Base-by-base conservation (phyloP, 345 rosid genomes). In the Carallia brachiata region DNA sequence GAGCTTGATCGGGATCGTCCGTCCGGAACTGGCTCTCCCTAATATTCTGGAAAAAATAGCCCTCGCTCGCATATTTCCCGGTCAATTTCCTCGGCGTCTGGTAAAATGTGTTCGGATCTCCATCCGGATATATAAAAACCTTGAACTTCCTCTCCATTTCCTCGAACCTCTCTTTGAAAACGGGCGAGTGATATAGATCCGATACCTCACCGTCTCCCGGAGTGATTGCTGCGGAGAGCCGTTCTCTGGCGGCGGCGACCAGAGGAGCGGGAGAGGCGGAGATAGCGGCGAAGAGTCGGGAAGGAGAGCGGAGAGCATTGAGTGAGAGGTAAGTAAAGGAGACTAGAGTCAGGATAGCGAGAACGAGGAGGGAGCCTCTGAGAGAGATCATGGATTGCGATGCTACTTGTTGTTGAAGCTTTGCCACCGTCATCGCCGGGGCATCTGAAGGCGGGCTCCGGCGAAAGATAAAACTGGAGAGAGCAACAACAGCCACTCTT, bases 31-130 rank as follows among this genome's bases (percentile, higher is more conserved):
- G 76, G 68, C 90, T 83, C 78, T 89, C 97, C 44, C 99, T 76
- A 0, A 95, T 89, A 57, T 92, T 95, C 87, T 90, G 96, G 74
- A 95, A 95, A 79, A 95, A 95, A 78, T 83, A 92, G n/a, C 99
- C 99, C 77, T 95, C 99, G 64, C 99, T 95, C 63, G 99, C 96
- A 61, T 95, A 95, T 75, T 95, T 95, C 0, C 99, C 98, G 0
- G 97, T 95, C 12, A 95, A 75, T 75, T 92, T 95, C 84, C 98
- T 86, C 30, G 99, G 97, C 37, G 99, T 95, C 68, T 90, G 98
- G 64, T 83, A 95, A 61, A 86, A 95, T 1, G 97, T 90, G 1
- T 85, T 84, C 0, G 97, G 92, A 83, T 95, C 99, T 9, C 99
- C 99, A 54, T 95, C 99, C 0, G 99, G 96, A 73, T 95, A 95